Conservation (phyloP, 768 basidiomycete species). For the Rhodocollybia butyracea region DNA sequence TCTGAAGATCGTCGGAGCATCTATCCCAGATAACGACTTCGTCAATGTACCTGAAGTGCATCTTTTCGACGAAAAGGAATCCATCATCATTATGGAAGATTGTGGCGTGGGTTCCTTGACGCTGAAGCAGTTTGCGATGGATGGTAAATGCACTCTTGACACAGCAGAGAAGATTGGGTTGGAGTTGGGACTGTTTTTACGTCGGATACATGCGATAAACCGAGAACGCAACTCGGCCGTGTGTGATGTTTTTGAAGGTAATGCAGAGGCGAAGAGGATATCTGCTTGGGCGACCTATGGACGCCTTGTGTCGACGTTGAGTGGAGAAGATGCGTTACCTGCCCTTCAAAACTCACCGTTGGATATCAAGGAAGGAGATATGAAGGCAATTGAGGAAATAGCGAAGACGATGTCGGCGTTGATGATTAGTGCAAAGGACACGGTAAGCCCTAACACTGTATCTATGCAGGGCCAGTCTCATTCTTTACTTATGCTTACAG, state of each 20-base stretch:
- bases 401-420: slow-evolving; percentile 21
- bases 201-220: slow-evolving; percentile 44
- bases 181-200: slow-evolving; percentile 55
- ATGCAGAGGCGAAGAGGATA: slow-evolving; percentile 37
- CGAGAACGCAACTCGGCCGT: slow-evolving; percentile 22
- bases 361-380: slow-evolving; percentile 30
- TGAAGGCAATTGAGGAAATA: slow-evolving; percentile 24
- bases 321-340: slow-evolving; percentile 24
- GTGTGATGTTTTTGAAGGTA: slow-evolving; percentile 32
- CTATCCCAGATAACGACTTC: slow-evolving; percentile 32
- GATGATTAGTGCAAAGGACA: slow-evolving; percentile 22
- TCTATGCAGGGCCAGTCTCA: neutral
- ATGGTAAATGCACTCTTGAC: slow-evolving; percentile 24
- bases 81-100: slow-evolving; percentile 64
- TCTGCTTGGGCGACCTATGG: slow-evolving; percentile 43
- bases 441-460: slow-evolving; percentile 16
- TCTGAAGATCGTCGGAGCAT: slow-evolving; percentile 37
- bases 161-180: slow-evolving; percentile 44
- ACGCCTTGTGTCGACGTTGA: slow-evolving; percentile 36
- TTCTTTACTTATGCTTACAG: slow-evolving; percentile 16
- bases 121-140: slow-evolving; percentile 39
- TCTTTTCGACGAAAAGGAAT: slow-evolving; percentile 43
- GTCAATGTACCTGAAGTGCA: slow-evolving; percentile 49
- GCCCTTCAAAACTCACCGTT: slow-evolving; percentile 41
- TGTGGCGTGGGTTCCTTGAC: slow-evolving; percentile 37